phyloP scores from a whole-genome alignment of 192 early-diverging fungal species.

The Umbelopsis ramanniana region DNA sequence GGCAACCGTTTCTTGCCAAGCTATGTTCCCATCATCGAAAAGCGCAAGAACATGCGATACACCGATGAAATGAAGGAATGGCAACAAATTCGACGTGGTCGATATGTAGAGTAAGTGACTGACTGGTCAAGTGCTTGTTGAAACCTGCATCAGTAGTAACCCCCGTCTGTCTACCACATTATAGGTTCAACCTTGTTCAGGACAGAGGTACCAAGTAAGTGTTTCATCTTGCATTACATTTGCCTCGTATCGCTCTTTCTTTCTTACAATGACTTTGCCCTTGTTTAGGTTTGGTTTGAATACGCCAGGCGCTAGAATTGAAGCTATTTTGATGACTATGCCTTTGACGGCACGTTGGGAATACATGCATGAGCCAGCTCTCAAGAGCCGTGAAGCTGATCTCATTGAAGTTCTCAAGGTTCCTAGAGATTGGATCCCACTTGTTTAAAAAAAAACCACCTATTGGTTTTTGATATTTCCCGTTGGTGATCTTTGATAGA shows the following conservation, averaged over 20 bases:
- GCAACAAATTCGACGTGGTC: slow-evolving; percentile 94
- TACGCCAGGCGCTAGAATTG: slow-evolving; percentile 95
- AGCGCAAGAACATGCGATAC: slow-evolving; percentile 80
- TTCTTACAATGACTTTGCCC: not conserved
- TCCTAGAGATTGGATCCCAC: slow-evolving; percentile 78
- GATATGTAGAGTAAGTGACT: slow-evolving; percentile 79
- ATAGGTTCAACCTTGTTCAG: slow-evolving; percentile 88
- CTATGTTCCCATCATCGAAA: slow-evolving; percentile 88
- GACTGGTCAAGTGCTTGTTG: not conserved
- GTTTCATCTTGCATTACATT: too few species aligned
- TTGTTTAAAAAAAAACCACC: slow-evolving; percentile 29
- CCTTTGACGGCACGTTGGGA: slow-evolving; percentile 96
- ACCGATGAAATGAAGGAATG: slow-evolving; percentile 80
- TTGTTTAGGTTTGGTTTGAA: slow-evolving; percentile 77
- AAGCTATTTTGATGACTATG: slow-evolving; percentile 93
- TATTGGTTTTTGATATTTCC: not conserved
- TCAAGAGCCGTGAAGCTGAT: slow-evolving; percentile 72
- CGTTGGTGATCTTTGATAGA: too few species aligned
- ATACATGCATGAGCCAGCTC: slow-evolving; percentile 77
- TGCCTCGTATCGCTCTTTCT: not conserved
- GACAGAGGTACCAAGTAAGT: slow-evolving; percentile 83
- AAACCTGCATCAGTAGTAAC: not conserved
- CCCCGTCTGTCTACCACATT: not conserved
- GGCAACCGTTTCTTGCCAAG: slow-evolving; percentile 81
- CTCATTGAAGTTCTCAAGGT: slow-evolving; percentile 80